These are phyloP conservation scores for Trichoderma cornu-damae DNA, from an alignment of 2,329 filamentous ascomycete species.

Conservation along the genomic window DNA sequence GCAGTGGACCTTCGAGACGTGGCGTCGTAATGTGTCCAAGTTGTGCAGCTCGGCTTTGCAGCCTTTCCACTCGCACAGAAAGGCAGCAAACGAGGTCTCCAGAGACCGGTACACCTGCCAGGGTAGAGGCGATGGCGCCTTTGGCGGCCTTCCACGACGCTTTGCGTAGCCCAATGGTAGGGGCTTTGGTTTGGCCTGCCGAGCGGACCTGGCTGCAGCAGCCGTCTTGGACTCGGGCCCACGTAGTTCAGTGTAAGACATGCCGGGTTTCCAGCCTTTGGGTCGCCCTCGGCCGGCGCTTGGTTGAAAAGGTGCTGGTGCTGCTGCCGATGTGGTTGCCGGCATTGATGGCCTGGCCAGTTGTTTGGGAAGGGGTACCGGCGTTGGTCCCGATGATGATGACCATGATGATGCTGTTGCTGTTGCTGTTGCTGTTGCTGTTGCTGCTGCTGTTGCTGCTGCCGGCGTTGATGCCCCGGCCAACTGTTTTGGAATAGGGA, in stretches of 20 bases:
- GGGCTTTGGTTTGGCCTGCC: slow-evolving; percentile 29
- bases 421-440: not conserved
- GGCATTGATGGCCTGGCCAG: not conserved
- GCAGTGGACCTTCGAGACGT: slow-evolving; percentile 49
- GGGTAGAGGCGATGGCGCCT: slow-evolving; percentile 35
- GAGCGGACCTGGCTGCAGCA: slow-evolving; percentile 23
- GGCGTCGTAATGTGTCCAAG: slow-evolving; percentile 51
- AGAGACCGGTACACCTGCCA: slow-evolving; percentile 39
- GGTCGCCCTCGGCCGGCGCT: slow-evolving; percentile 40
- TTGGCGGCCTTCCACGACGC: slow-evolving; percentile 41
- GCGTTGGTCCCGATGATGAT: not conserved
- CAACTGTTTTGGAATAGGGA: slow-evolving; percentile 10
- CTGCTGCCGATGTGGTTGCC: not conserved
- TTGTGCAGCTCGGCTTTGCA: slow-evolving; percentile 60
- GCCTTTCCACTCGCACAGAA: slow-evolving; percentile 54
- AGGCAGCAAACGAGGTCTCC: slow-evolving; percentile 45
- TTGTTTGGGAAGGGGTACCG: slow-evolving; percentile 1
- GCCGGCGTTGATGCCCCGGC: not conserved
- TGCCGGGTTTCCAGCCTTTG: slow-evolving; percentile 39
- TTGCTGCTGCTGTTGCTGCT: not conserved
- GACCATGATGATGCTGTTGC: not conserved
- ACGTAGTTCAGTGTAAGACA: slow-evolving; percentile 28
- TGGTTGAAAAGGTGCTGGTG: not conserved
- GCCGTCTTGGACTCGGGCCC: not conserved
- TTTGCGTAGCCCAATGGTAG: slow-evolving; percentile 29